Evolutionary conservation across 73 alveolate genomes (phyloP).

Genomic region (Symbiodinium natans): DNA sequence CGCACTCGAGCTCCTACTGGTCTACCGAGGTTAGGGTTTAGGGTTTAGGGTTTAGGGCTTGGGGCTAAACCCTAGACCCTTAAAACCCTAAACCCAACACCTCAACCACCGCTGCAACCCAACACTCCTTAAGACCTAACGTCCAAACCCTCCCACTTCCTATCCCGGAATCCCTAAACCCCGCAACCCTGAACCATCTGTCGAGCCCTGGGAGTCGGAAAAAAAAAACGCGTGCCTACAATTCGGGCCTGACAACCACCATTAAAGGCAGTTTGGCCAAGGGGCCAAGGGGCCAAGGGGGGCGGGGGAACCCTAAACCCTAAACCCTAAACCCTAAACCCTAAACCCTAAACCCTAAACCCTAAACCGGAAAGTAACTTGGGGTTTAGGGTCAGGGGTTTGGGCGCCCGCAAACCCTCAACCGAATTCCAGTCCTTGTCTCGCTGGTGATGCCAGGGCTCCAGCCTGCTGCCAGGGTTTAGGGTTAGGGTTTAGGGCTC

Average conservation of each 20-base stretch:
- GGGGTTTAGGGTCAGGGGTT: too few relatives aligned
- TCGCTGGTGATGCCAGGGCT: conserved; percentile 88
- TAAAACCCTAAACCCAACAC: not conserved
- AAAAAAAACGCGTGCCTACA: too few relatives aligned
- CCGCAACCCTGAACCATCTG: conserved; percentile 23
- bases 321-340: not conserved
- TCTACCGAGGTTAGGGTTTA: not conserved
- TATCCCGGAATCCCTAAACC: not conserved
- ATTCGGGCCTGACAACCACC: too few relatives aligned
- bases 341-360: not conserved
- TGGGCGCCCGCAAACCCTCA: not conserved
- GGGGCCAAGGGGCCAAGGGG: too few relatives aligned
- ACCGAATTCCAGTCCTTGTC: conserved; percentile 19
- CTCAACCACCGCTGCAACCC: not conserved
- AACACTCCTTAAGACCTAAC: not conserved
- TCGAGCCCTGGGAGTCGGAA: too few relatives aligned
- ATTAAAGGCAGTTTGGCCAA: too few relatives aligned
- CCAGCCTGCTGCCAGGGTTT: not conserved
- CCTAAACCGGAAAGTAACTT: not conserved
- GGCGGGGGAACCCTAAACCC: not conserved
- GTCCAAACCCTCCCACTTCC: not conserved
- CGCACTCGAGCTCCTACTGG: not conserved
- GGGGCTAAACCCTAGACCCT: not conserved
- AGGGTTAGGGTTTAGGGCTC: not conserved
- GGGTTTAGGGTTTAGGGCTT: not conserved